These are phyloP conservation scores for Eimeria sp. DNA, from an alignment of 169 alveolate species.

Conservation along the genomic window DNA sequence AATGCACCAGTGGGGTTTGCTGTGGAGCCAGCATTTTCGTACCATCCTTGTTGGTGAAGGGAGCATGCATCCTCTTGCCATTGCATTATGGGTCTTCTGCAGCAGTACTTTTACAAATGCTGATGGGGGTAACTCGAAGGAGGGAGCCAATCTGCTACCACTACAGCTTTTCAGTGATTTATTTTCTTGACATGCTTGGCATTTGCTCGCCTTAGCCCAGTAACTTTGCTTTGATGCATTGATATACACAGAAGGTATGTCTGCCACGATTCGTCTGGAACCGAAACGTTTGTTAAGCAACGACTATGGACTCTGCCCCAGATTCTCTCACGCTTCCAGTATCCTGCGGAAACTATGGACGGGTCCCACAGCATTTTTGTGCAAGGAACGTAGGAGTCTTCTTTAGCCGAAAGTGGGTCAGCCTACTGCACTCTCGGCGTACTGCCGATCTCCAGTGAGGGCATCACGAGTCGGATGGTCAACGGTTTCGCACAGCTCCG, in stretches of 20 bases:
- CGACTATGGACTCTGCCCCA: background rate
- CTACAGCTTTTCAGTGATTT: background rate
- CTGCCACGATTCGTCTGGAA: background rate
- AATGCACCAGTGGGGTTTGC: background rate
- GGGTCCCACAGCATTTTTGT: no score
- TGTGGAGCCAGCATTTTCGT: background rate
- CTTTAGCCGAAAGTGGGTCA: background rate
- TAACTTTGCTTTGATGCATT: background rate
- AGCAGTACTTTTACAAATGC: background rate
- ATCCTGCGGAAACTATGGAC: background rate
- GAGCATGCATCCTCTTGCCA: background rate
- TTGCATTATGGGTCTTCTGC: background rate
- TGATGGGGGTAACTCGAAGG: background rate
- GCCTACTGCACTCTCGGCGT: background rate
- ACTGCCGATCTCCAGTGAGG: background rate
- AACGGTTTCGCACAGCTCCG: background rate
- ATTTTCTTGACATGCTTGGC: background rate
- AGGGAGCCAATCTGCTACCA: background rate
- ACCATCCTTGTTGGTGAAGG: background rate
- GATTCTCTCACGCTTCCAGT: background rate
- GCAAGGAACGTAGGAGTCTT: background rate
- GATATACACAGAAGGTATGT: background rate
- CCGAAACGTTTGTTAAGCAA: background rate
- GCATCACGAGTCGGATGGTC: background rate
- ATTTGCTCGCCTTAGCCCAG: background rate